These are phyloP conservation scores for Aquanectria penicillioides DNA, from an alignment of 2,329 filamentous ascomycete species.

Conservation along the genomic window DNA sequence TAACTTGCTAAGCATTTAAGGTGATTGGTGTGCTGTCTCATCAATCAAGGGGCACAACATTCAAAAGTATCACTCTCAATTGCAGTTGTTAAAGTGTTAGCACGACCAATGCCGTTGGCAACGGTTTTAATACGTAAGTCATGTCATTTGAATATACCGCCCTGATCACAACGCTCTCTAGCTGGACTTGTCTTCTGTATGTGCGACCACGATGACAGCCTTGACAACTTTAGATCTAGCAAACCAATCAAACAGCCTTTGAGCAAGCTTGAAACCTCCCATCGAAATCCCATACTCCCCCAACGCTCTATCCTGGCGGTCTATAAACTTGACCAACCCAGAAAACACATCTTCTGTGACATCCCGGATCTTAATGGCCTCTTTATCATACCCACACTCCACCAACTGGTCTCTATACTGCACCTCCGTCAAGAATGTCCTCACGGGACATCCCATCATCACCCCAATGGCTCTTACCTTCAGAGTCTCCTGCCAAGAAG, in stretches of 20 bases:
- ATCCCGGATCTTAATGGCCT: constrained; percentile 56
- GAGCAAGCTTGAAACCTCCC: constrained; percentile 49
- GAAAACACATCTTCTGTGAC: constrained; percentile 63
- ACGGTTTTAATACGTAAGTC: too few species aligned
- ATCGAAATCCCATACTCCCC: constrained; percentile 49
- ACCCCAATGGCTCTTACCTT: constrained; percentile 55
- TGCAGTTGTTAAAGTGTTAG: too few species aligned
- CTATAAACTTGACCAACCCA: constrained; percentile 57
- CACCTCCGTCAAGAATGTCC: constrained; percentile 57
- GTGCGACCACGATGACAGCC: constrained; percentile 49
- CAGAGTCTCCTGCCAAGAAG: constrained; percentile 42
- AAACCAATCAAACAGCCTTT: constrained; percentile 52
- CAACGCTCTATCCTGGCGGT: constrained; percentile 45
- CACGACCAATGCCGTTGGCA: too few species aligned
- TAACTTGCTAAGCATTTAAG: too few species aligned
- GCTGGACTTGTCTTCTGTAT: constrained; percentile 19
- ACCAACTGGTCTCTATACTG: constrained; percentile 58
- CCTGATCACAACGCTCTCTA: background rate
- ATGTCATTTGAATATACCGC: background rate
- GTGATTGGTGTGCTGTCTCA: too few species aligned
- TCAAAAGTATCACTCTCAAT: too few species aligned
- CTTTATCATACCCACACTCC: constrained; percentile 57
- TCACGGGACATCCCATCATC: constrained; percentile 58
- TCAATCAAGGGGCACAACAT: too few species aligned
- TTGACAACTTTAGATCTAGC: constrained; percentile 46